Evolutionary conservation across 2,329 filamentous ascomycete species (phyloP).

Genomic region (Botrytis medusae): DNA sequence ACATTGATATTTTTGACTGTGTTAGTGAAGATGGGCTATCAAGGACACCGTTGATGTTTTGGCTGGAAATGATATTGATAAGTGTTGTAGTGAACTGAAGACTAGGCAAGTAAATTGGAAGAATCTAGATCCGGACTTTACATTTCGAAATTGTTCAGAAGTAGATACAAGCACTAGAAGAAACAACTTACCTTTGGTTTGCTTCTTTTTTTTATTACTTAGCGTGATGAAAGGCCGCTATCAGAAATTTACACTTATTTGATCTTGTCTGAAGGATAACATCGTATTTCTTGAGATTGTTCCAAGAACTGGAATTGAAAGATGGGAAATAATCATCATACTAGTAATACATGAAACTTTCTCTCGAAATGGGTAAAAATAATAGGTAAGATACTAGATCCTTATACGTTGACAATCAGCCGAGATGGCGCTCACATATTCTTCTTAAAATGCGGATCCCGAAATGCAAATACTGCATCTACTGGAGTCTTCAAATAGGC

Average conservation of each 20-base stretch:
- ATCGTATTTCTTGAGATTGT: rapidly evolving
- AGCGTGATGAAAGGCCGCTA: not conserved
- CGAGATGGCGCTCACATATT: not conserved
- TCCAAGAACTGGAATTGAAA: not conserved
- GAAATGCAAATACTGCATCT: not conserved
- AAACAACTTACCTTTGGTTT: not conserved
- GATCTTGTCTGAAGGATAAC: not conserved
- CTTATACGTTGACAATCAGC: not conserved
- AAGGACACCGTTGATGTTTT: not conserved
- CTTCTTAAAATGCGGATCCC: not conserved
- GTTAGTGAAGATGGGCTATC: too few relatives aligned
- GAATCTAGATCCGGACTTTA: not conserved
- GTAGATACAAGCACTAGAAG: rapidly evolving
- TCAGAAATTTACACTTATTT: not conserved
- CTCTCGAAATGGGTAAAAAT: not conserved
- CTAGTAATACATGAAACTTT: not conserved
- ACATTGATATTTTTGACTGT: not conserved
- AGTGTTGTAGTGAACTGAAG: not conserved
- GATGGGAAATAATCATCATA: not conserved
- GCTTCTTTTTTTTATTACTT: rapidly evolving
- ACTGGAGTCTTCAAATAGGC: not conserved
- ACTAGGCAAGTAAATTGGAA: not conserved
- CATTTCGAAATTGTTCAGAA: rapidly evolving
- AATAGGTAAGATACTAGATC: not conserved
- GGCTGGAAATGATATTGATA: not conserved